phyloP scores from a whole-genome alignment of 192 early-diverging fungal species.

The Coemansia sp. region DNA sequence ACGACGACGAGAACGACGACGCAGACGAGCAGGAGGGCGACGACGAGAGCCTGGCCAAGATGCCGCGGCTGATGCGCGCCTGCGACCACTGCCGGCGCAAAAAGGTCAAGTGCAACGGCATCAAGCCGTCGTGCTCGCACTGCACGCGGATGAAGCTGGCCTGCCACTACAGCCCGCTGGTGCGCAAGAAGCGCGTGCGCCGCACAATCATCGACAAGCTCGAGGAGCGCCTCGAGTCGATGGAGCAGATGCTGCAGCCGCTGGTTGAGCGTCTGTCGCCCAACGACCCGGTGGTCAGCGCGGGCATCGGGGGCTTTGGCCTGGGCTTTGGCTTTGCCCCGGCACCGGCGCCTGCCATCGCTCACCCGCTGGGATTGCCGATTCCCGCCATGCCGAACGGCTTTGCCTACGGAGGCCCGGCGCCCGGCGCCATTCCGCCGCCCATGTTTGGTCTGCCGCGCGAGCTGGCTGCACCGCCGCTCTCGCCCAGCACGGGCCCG shows the following conservation, averaged over 20 bases:
- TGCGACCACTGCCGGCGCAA: constrained; percentile 53
- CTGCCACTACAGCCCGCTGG: constrained; percentile 54
- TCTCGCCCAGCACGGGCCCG: background rate
- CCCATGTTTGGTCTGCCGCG: constrained; percentile 5
- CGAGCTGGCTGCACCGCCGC: constrained; percentile 2
- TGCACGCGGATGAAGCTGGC: constrained; percentile 49
- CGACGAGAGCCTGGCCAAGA: constrained; percentile 21
- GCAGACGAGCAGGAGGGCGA: constrained; percentile 13
- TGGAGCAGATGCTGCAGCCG: constrained; percentile 54
- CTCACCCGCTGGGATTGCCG: constrained; percentile 28
- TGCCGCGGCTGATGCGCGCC: constrained; percentile 48
- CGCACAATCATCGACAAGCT: constrained; percentile 52
- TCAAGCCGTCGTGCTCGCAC: constrained; percentile 49
- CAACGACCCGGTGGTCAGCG: constrained; percentile 43
- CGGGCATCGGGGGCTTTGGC: constrained; percentile 17
- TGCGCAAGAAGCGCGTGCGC: constrained; percentile 52
- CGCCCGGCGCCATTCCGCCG: constrained; percentile 2
- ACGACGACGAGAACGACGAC: constrained; percentile 11
- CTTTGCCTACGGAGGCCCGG: background rate
- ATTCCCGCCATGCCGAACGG: constrained; percentile 3
- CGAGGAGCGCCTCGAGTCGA: constrained; percentile 46
- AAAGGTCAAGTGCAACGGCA: constrained; percentile 53
- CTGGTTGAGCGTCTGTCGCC: constrained; percentile 49
- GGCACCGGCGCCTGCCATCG: constrained; percentile 22
- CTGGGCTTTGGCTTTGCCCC: constrained; percentile 46